Evolutionary conservation across 371 early-diverging fungal genomes (phyloP).

Genomic region (Synchytrium microbalum): DNA sequence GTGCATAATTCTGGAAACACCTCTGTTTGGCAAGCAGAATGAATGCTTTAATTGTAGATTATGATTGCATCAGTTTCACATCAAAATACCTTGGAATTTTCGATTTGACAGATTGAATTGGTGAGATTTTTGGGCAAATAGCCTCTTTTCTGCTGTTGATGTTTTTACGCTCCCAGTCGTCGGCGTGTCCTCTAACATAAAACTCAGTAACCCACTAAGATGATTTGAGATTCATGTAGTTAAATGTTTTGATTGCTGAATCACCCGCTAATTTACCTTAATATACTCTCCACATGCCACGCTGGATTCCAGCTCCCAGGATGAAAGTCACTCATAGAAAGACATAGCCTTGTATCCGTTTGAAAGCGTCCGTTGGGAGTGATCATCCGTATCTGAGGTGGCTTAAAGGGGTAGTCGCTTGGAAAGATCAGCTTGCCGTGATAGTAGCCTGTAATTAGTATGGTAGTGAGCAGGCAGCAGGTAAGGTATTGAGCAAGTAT

Average conservation of each 20-base stretch:
- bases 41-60: slow-evolving; percentile 1
- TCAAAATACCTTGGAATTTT: slow-evolving; percentile 61
- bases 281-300: slow-evolving; percentile 92
- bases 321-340: slow-evolving; percentile 91
- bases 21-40: slow-evolving; percentile 27
- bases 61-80: background rate
- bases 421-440: slow-evolving; percentile 94
- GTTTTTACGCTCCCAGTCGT: slow-evolving; percentile 88
- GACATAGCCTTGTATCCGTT: slow-evolving; percentile 81
- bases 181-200: slow-evolving; percentile 86
- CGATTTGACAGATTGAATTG: slow-evolving; percentile 61
- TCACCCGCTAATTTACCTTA: too few relatives aligned
- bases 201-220: slow-evolving; percentile 86
- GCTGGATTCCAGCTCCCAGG: slow-evolving; percentile 93
- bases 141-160: slow-evolving; percentile 62
- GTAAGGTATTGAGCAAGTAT: background rate
- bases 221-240: too few relatives aligned
- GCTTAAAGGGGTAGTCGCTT: slow-evolving; percentile 85
- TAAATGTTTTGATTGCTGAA: too few relatives aligned
- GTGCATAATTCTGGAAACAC: slow-evolving; percentile 73
- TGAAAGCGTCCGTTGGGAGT: slow-evolving; percentile 92
- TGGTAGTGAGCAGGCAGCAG: background rate
- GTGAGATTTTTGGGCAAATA: slow-evolving; percentile 72
- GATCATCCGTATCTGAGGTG: slow-evolving; percentile 89
- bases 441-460: slow-evolving; percentile 70